Base-by-base conservation (phyloP, 495 filamentous ascomycete genomes). In the Cercophora newfieldiana region DNA sequence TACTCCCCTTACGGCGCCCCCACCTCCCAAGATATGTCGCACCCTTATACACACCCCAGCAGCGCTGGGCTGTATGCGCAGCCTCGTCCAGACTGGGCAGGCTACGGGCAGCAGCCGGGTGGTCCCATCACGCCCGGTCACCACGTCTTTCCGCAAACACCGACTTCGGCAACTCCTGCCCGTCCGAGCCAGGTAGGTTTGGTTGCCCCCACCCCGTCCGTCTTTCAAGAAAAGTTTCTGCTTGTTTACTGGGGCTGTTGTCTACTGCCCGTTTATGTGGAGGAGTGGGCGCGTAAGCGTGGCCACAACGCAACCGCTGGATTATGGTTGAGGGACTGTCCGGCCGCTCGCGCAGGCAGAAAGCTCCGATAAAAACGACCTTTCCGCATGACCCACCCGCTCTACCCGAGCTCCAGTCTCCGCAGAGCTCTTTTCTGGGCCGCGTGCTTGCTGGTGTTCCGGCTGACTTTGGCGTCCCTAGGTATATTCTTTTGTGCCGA, bases 401-500 rank as follows among this genome's bases (percentile, higher is more conserved):
- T 47, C 18, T 47, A 7, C 37, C 48, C 18, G 6, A 22, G 25
- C 50, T n/a, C 50, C 2, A 3, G 3, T 16, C 50, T 53, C 50
- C 50, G n/a, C 50, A 6, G 2, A 16, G 3, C 37, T 3, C 50
- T 53, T 8, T 7, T 3, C 19, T 8, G 10, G n/a, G 50, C 8
- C 22, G 50, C n/a, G n/a, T 26, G 48, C 5, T n/a, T 53, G 16
- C 19, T 6, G 48, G 18, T 7, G 22, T 26, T 7, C 12, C 7
- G 2, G 21, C 24, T 53, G n/a, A 53, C 50, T 53, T 26, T 53
- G 7, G 50, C n/a, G 12, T 22, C 50, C 10, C 7, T 83, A 96
- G 89, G 95, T 99, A 54, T 99, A 98, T 75, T 97, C 94, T 1
- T 99, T 99, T 74, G 95, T 99, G 54, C 95, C 95, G 1, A 99